Conservation (phyloP, 148 eudicot genomes). For the Vaccinium macrocarpon region DNA sequence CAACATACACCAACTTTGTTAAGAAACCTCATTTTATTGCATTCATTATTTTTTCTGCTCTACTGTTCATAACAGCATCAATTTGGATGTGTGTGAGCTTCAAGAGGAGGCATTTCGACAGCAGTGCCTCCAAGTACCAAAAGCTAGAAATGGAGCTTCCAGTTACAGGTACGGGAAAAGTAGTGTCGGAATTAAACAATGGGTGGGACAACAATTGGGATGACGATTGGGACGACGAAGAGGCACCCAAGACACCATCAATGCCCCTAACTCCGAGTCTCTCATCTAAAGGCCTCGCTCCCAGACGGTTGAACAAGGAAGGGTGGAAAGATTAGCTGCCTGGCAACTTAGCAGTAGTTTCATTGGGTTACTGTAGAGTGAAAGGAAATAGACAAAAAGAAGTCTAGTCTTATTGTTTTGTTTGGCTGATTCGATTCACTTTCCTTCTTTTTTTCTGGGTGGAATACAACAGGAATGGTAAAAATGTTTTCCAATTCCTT, state of each 20-base stretch:
- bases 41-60: conserved; percentile 30
- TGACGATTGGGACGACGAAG: conserved; percentile 71
- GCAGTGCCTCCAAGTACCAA: conserved; percentile 42
- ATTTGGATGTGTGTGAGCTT: conserved; percentile 41
- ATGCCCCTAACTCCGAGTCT: conserved; percentile 65
- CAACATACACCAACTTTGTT: conserved; percentile 26
- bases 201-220: conserved; percentile 75
- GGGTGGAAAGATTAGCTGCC: conserved; percentile 65
- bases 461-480: background rate
- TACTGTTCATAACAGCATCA: conserved; percentile 40
- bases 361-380: background rate
- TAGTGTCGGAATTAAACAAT: conserved; percentile 26
- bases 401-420: background rate
- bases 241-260: conserved; percentile 62
- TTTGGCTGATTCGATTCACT: background rate
- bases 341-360: background rate
- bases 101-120: conserved; percentile 24
- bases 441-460: background rate
- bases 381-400: background rate
- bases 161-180: conserved; percentile 39
- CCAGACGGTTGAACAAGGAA: conserved; percentile 63
- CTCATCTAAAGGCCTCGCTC: conserved; percentile 63
- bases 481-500: background rate
- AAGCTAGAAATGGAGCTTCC: conserved; percentile 68
- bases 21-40: conserved; percentile 34